Conservation (phyloP, 352 stramenopile species). For the Globisporangium echinulatum region DNA sequence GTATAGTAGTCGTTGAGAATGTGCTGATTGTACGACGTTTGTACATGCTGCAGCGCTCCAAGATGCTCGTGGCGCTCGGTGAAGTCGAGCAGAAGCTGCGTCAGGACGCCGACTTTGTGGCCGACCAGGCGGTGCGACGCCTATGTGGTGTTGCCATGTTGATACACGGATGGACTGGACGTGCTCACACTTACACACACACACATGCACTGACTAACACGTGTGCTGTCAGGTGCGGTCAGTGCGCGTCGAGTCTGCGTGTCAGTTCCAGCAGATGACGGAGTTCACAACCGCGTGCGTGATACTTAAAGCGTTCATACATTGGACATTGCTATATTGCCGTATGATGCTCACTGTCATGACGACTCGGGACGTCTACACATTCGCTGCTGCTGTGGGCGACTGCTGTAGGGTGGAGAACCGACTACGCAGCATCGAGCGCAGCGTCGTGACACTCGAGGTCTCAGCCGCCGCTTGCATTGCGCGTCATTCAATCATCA, state of each 20-base stretch:
- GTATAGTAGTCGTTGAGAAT: no score
- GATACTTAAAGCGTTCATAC: no score
- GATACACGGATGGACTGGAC: neutral
- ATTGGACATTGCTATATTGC: no score
- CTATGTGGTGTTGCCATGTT: no score
- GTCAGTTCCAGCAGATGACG: constrained; percentile 15
- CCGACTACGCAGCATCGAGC: constrained; percentile 13
- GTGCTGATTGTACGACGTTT: neutral
- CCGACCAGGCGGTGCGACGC: constrained; percentile 23
- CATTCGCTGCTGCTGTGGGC: neutral
- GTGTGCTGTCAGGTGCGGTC: constrained; percentile 14
- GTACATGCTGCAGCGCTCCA: constrained; percentile 15
- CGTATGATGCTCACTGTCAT: no score
- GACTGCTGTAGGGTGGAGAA: constrained; percentile 12
- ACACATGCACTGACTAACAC: neutral
- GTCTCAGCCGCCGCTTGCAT: neutral
- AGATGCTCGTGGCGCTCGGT: constrained; percentile 25
- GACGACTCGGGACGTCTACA: no score
- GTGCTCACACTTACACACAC: neutral
- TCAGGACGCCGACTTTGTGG: constrained; percentile 25
- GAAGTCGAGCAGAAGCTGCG: constrained; percentile 35
- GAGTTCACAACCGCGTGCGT: constrained; percentile 15
- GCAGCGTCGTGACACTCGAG: constrained; percentile 7
- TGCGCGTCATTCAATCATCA: neutral
- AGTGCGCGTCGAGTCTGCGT: constrained; percentile 15